Evolutionary conservation across 208 protist genomes (phyloP).

Genomic region (Angomonas deanei): DNA sequence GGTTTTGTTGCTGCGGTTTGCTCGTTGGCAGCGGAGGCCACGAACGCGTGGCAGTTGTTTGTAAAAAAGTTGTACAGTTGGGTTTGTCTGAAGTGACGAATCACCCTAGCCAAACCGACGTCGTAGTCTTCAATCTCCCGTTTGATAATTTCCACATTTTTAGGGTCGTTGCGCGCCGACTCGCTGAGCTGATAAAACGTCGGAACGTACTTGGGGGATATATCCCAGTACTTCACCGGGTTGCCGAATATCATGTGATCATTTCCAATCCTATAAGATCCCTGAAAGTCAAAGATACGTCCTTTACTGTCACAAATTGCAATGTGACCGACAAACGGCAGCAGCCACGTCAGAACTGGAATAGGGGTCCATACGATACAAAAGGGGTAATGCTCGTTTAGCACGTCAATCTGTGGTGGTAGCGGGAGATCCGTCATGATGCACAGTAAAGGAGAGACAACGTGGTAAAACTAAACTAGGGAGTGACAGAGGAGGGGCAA

Average conservation of each 20-base stretch:
- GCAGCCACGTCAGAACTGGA: constrained; percentile 82
- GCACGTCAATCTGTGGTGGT: constrained; percentile 44
- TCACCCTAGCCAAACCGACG: constrained; percentile 24
- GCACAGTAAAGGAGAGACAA: neutral
- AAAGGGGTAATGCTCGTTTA: constrained; percentile 81
- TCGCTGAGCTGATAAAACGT: constrained; percentile 34
- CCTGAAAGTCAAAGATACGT: constrained; percentile 89
- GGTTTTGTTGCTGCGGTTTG: constrained; percentile 17
- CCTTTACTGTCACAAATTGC: constrained; percentile 85
- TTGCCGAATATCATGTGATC: constrained; percentile 90
- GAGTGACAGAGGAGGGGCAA: too few species aligned
- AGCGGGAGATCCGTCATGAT: constrained; percentile 20
- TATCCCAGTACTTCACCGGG: constrained; percentile 75
- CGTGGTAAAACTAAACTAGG: neutral
- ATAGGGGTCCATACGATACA: constrained; percentile 91
- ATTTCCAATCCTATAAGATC: constrained; percentile 66
- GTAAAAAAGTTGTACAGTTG: constrained; percentile 85
- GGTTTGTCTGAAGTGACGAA: constrained; percentile 48
- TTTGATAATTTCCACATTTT: constrained; percentile 16
- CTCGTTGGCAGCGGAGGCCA: constrained; percentile 39
- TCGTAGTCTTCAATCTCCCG: constrained; percentile 57
- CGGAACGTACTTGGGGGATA: constrained; percentile 50
- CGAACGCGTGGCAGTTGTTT: constrained; percentile 89
- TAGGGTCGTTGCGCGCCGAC: neutral
- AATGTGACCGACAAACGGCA: constrained; percentile 90